Base-by-base conservation (phyloP, 495 filamentous ascomycete species). In the Neurospora tetraspora region DNA sequence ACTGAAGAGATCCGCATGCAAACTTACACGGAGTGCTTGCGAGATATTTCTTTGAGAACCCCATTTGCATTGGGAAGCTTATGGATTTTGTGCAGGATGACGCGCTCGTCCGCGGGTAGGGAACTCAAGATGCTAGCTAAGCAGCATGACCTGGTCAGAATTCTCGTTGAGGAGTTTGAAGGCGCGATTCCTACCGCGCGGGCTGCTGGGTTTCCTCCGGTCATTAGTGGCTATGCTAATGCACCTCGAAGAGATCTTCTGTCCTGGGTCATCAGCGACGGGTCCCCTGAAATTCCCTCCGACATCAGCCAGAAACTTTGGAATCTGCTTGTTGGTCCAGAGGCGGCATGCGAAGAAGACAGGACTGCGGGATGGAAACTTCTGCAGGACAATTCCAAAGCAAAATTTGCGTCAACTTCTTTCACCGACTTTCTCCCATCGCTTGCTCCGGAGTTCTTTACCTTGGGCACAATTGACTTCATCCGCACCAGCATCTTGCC, bases 371-470 rank as follows among this genome's bases (percentile, higher is more conserved):
- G 53, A 65, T 65, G 53, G 53, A 65, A 65, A 65, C 88, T 73
- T 78, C 78, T 18, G 87, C 89, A 9, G 96, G 93, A 93, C 83
- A 87, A 31, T 85, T 91, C 76, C 81, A 93, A 70, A 86, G 86
- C 76, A 76, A 68, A n/a, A 0, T 94, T 94, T 74, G 84, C 93
- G 23, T 83, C 88, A 14, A 85, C 86, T 20, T 93, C 92, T 75
- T 88, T 92, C 72, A 78, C 85, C 14, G 85, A 90, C 7, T 91
- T 92, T 77, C 80, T 96, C 5, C 91, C 91, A 1, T 77, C 75
- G 2, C 80, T 96, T 3, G 81, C 87, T 3, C 89, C 93, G 1
- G 79, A 83, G 18, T 90, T 86, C 73, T 94, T 91, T 75, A 92
- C 89, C n/a, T 76, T 70, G 12, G 91, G 91, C 16, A 80, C 92